A percentile compares a stretch with the other conserved stretches of the same genome.
Conservation (phyloP, 2,329 filamentous ascomycete species). For the Pseudogymnoascus sp. region DNA sequence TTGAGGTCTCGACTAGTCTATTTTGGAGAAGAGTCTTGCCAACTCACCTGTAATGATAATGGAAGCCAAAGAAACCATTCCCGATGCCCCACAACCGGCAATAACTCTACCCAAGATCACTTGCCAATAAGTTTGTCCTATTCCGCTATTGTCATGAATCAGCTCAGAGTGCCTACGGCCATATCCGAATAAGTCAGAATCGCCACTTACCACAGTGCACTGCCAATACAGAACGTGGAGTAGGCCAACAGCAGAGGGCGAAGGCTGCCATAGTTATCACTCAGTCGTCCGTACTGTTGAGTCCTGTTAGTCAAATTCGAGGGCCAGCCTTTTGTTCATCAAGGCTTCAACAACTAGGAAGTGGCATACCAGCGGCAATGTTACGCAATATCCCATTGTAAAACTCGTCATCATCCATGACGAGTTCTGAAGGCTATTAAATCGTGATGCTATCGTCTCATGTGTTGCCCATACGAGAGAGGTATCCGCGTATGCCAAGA, state of each 20-base stretch:
- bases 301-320: not conserved
- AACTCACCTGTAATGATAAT: constrained; percentile 9
- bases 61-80: constrained; percentile 5
- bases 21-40: not conserved
- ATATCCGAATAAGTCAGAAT: not conserved
- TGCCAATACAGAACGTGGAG: constrained; percentile 5
- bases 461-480: constrained; percentile 21
- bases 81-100: constrained; percentile 5
- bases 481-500: constrained; percentile 18
- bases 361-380: constrained; percentile 16
- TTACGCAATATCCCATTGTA: constrained; percentile 19
- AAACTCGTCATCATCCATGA: constrained; percentile 23
- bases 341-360: not conserved
- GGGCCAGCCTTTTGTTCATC: not conserved
- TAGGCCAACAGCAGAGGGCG: constrained; percentile 4
- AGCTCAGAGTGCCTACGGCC: not conserved
- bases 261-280: constrained; percentile 6
- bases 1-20: not conserved
- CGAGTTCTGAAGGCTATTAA: constrained; percentile 17
- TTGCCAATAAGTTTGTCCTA: constrained; percentile 1
- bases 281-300: constrained; percentile 13
- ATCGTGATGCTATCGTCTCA: constrained; percentile 20
- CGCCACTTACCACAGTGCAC: constrained; percentile 1
- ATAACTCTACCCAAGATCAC: constrained; percentile 5
- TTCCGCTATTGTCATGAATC: not conserved